Percentiles rank a stretch among this genome's conserved stretches.
Evolutionary conservation across 1,284 basidiomycete species (phyloP).

Genomic region (Irpex sp.): DNA sequence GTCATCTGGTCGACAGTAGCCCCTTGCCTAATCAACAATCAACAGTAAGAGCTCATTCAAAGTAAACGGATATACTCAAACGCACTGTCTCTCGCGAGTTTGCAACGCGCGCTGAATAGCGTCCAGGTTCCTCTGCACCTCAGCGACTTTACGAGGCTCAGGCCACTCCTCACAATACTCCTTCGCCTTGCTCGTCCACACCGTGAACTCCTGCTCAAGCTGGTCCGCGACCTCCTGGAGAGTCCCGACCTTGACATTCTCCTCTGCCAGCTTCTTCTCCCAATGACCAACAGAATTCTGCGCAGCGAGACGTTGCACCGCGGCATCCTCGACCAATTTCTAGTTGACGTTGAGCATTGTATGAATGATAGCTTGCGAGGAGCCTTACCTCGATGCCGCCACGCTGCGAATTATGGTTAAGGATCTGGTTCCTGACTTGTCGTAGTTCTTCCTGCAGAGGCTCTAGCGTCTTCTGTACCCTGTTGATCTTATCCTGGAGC

Average conservation of each 20-base stretch:
- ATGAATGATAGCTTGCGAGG: not conserved
- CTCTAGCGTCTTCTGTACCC: constrained; percentile 40
- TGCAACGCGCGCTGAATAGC: constrained; percentile 65
- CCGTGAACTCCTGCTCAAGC: constrained; percentile 58
- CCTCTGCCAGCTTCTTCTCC: constrained; percentile 41
- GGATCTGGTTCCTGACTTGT: constrained; percentile 41
- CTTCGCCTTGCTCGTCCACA: constrained; percentile 66
- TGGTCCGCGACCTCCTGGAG: constrained; percentile 43
- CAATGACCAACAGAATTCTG: constrained; percentile 45
- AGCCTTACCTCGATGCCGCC: constrained; percentile 38
- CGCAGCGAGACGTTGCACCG: constrained; percentile 41
- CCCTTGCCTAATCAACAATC: constrained; percentile 51
- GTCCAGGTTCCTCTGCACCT: constrained; percentile 59
- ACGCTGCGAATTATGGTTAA: constrained; percentile 40
- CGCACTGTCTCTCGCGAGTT: constrained; percentile 65
- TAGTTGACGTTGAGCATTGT: constrained; percentile 2
- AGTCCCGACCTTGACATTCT: constrained; percentile 35
- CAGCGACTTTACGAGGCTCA: constrained; percentile 52
- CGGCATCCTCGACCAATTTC: constrained; percentile 43
- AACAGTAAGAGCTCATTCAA: constrained; percentile 7
- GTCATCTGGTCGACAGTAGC: constrained; percentile 77
- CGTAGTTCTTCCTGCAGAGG: constrained; percentile 40
- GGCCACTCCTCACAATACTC: constrained; percentile 59
- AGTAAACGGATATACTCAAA: constrained; percentile 1
- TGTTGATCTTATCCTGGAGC: constrained; percentile 36